Conservation (phyloP, 2,329 filamentous ascomycete genomes). For the Verruconis gallopava region DNA sequence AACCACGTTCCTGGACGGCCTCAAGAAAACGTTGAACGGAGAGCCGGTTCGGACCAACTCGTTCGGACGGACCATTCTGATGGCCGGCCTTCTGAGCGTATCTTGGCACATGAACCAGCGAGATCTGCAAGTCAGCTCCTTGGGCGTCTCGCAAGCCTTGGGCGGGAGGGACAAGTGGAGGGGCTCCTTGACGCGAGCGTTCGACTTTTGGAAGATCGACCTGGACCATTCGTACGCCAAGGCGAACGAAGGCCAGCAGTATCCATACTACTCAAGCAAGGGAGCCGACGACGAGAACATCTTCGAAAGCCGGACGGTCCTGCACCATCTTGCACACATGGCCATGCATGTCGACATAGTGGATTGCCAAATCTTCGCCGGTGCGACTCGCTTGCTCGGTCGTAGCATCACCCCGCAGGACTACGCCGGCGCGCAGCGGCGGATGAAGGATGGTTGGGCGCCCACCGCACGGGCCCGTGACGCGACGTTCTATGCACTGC, state of each 20-base stretch:
- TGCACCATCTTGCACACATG: constrained; percentile 94
- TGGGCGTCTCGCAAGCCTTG: constrained; percentile 66
- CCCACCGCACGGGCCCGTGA: constrained; percentile 78
- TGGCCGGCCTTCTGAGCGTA: constrained; percentile 85
- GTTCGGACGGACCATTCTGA: constrained; percentile 84
- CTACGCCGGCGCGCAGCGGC: constrained; percentile 61
- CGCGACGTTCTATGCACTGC: constrained; percentile 82
- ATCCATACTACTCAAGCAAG: constrained; percentile 20
- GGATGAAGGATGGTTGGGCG: constrained; percentile 84
- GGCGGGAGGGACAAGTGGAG: constrained; percentile 89
- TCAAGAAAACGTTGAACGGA: constrained; percentile 80
- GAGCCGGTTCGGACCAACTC: constrained; percentile 80
- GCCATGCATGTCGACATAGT: constrained; percentile 94
- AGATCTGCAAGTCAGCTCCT: constrained; percentile 79
- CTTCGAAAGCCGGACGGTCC: constrained; percentile 75
- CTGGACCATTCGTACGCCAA: constrained; percentile 72
- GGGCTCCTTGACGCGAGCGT: constrained; percentile 69
- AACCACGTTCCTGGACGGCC: constrained; percentile 75
- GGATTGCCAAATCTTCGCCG: constrained; percentile 93
- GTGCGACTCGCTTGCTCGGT: constrained; percentile 72
- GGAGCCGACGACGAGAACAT: constrained; percentile 50
- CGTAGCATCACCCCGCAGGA: constrained; percentile 74
- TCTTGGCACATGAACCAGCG: constrained; percentile 97
- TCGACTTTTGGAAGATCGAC: constrained; percentile 86
- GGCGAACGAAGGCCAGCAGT: constrained; percentile 24